These are phyloP conservation scores for Aspergillus alliaceus DNA, from an alignment of 2,329 filamentous ascomycete genomes.

Conservation along the genomic window DNA sequence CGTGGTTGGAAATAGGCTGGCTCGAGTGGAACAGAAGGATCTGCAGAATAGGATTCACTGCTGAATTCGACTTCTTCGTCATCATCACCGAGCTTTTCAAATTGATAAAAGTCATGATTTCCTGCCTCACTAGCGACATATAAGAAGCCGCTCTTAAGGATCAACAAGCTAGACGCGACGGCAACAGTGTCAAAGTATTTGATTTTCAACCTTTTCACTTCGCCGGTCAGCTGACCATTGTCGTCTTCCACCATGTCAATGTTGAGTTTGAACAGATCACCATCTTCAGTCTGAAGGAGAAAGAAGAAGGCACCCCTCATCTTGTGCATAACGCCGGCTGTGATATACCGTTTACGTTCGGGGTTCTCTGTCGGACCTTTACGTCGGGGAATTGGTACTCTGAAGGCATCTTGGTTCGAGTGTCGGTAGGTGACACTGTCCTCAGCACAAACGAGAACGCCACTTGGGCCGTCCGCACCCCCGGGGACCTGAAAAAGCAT, in stretches of 20 bases:
- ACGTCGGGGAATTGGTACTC: constrained; percentile 83
- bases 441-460: constrained; percentile 90
- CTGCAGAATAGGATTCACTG: constrained; percentile 78
- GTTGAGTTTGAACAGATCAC: constrained; percentile 96
- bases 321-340: constrained; percentile 95
- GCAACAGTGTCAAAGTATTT: constrained; percentile 99
- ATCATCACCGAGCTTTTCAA: constrained; percentile 94
- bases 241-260: constrained; percentile 85
- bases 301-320: constrained; percentile 97
- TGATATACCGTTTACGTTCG: constrained; percentile 81
- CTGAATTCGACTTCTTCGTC: constrained; percentile 84
- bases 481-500: constrained; percentile 95
- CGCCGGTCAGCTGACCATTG: constrained; percentile 73
- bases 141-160: constrained; percentile 92
- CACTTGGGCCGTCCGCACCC: constrained; percentile 88
- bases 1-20: constrained; percentile 85
- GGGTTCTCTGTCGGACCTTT: constrained; percentile 89
- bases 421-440: constrained; percentile 97
- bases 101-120: constrained; percentile 93
- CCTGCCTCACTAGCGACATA: constrained; percentile 91
- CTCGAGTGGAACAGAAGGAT: constrained; percentile 69
- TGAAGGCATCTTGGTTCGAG: constrained; percentile 86
- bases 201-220: constrained; percentile 81
- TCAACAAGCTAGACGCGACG: constrained; percentile 80
- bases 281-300: constrained; percentile 91